Percentiles rank a stretch among this genome's conserved stretches.
phyloP scores from a whole-genome alignment of 768 basidiomycete species.

The Amanita thiersii region DNA sequence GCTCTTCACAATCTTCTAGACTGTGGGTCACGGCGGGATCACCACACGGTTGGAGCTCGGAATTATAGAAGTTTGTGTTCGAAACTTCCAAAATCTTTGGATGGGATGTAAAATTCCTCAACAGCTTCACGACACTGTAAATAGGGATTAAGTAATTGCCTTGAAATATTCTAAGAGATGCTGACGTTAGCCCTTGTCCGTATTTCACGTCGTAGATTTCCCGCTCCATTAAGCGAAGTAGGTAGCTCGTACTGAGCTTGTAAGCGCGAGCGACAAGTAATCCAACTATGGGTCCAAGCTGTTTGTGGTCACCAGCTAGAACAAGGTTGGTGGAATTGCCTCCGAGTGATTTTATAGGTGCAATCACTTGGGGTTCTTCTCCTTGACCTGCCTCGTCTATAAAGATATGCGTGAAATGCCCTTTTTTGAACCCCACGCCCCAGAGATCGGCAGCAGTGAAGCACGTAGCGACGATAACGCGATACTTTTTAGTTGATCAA shows the following conservation, averaged over 20 bases:
- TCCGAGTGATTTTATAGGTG: conserved; percentile 44
- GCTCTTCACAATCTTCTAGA: conserved; percentile 26
- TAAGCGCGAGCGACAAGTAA: conserved; percentile 37
- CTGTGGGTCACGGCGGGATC: conserved; percentile 30
- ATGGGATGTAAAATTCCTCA: conserved; percentile 55
- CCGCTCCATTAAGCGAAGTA: conserved; percentile 39
- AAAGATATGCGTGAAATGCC: conserved; percentile 55
- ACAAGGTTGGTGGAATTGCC: conserved; percentile 39
- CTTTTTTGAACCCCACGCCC: conserved; percentile 37
- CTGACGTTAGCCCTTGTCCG: conserved; percentile 30
- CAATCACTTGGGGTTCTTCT: conserved; percentile 50
- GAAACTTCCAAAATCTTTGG: conserved; percentile 45
- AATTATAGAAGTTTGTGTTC: conserved; percentile 48
- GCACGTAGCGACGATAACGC: conserved; percentile 53
- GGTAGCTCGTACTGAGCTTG: conserved; percentile 43
- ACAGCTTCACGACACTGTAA: conserved; percentile 46
- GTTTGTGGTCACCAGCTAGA: conserved; percentile 54
- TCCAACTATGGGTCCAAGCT: conserved; percentile 51
- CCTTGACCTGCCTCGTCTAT: conserved; percentile 62
- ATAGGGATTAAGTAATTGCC: conserved; percentile 2
- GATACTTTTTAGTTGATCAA: conserved; percentile 32
- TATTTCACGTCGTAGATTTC: conserved; percentile 27
- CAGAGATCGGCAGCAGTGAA: conserved; percentile 41
- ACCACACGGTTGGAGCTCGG: conserved; percentile 42
- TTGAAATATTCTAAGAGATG: conserved; percentile 10